Conservation (phyloP, 225 moss, liverwort and hornwort genomes). For the Thuidium tamariscinum region DNA sequence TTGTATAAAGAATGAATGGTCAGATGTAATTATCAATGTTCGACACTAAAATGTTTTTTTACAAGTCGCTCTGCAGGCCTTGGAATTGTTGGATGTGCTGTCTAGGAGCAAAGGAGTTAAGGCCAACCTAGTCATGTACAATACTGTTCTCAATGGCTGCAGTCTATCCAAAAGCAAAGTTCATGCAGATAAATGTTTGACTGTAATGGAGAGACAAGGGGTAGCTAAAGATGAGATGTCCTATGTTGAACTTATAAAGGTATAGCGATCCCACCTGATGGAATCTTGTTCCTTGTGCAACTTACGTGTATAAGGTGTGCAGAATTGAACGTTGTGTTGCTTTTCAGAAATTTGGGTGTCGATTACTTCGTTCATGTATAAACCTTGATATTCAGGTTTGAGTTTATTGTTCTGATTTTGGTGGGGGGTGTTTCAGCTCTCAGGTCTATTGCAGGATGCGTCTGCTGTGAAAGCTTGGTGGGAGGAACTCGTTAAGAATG, state of each 20-base stretch:
- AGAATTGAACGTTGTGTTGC: neutral
- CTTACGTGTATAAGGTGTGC: neutral
- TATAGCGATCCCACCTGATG: neutral
- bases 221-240: conserved; percentile 72
- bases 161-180: conserved; percentile 61
- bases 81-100: conserved; percentile 68
- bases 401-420: neutral
- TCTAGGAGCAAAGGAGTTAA: conserved; percentile 45
- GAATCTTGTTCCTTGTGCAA: neutral
- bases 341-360: neutral
- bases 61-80: conserved; percentile 47
- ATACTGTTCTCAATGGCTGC: conserved; percentile 88
- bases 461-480: conserved; percentile 57
- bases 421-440: conserved; percentile 48
- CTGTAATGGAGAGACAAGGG: conserved; percentile 73
- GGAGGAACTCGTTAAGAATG: conserved; percentile 45
- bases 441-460: conserved; percentile 67
- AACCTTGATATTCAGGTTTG: neutral
- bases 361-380: neutral
- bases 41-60: neutral
- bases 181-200: conserved; percentile 66
- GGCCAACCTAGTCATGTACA: conserved; percentile 93
- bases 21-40: neutral
- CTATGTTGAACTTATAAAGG: conserved; percentile 89
- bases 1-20: neutral